Evolutionary conservation across 2,329 filamentous ascomycete genomes (phyloP).

Genomic region (Chrysoporthe austroafricana): DNA sequence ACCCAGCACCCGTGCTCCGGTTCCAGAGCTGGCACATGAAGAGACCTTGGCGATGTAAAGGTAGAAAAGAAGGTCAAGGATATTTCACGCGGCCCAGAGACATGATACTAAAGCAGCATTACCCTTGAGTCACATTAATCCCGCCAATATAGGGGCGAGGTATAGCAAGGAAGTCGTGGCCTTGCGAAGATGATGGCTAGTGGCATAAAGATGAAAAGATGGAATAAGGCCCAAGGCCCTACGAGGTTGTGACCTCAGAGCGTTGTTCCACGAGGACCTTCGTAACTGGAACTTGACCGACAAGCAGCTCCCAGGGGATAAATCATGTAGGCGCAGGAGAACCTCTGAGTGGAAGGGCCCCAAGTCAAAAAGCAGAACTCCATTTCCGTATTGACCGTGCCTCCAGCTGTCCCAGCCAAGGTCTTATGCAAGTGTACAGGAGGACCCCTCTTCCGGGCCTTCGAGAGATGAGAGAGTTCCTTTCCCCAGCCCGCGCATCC

Average conservation of each 20-base stretch:
- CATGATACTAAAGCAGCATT: not conserved
- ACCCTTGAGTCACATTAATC: not conserved
- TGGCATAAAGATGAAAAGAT: too few relatives aligned
- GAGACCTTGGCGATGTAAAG: not conserved
- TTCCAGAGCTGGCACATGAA: not conserved
- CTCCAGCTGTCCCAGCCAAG: constrained; percentile 7
- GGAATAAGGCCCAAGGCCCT: too few relatives aligned
- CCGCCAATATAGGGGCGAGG: not conserved
- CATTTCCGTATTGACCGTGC: constrained; percentile 14
- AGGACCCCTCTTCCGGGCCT: not conserved
- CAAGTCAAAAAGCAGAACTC: constrained; percentile 8
- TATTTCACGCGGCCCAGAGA: not conserved
- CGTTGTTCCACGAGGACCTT: too few relatives aligned
- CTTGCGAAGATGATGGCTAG: too few relatives aligned
- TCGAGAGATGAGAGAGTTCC: constrained; percentile 5
- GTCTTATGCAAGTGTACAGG: constrained; percentile 18
- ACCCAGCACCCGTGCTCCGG: not conserved
- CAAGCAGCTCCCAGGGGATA: not conserved
- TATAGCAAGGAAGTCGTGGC: too few relatives aligned
- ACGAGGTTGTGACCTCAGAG: too few relatives aligned
- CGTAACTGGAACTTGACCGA: not conserved
- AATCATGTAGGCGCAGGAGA: not conserved
- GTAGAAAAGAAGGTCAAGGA: not conserved
- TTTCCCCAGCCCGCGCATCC: not conserved
- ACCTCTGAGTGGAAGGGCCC: not conserved